A percentile compares a stretch with the other conserved stretches of the same genome.
phyloP scores from a whole-genome alignment of 768 basidiomycete genomes.

The Amanita molliuscula region DNA sequence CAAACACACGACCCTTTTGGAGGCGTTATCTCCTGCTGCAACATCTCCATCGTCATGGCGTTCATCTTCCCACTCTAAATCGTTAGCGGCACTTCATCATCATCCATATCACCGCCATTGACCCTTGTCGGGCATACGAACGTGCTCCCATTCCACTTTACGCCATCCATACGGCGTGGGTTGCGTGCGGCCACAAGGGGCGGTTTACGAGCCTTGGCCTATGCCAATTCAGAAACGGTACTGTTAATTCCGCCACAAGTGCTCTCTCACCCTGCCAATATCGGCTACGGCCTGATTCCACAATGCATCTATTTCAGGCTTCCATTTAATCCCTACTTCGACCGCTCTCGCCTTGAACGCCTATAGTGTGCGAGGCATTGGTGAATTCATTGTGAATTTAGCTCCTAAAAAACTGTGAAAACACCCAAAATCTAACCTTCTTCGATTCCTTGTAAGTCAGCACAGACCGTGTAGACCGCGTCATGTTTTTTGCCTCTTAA shows the following conservation, averaged over 20 bases:
- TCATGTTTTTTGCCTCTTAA: background rate
- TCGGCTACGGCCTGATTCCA: background rate
- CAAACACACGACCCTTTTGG: constrained; percentile 3
- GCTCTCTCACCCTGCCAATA: background rate
- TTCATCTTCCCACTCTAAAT: background rate
- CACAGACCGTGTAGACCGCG: constrained; percentile 3
- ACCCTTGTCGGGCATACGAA: constrained; percentile 1
- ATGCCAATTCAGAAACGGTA: background rate
- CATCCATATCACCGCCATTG: background rate
- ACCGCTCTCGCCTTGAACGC: background rate
- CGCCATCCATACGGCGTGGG: constrained; percentile 6
- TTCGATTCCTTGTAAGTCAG: constrained; percentile 3
- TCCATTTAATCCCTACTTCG: constrained; percentile 1
- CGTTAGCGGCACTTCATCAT: background rate
- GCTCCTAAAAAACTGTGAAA: background rate
- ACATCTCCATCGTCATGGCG: background rate
- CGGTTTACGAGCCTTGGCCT: constrained; percentile 1
- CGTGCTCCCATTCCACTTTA: background rate
- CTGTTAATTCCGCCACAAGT: background rate
- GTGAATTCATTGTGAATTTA: background rate
- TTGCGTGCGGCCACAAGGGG: constrained; percentile 3
- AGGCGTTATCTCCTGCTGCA: background rate
- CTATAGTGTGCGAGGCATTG: background rate
- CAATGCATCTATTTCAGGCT: background rate
- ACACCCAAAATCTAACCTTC: background rate